These are phyloP conservation scores for Schizophyllum amplum DNA, from an alignment of 1,284 basidiomycete genomes.

Conservation along the genomic window DNA sequence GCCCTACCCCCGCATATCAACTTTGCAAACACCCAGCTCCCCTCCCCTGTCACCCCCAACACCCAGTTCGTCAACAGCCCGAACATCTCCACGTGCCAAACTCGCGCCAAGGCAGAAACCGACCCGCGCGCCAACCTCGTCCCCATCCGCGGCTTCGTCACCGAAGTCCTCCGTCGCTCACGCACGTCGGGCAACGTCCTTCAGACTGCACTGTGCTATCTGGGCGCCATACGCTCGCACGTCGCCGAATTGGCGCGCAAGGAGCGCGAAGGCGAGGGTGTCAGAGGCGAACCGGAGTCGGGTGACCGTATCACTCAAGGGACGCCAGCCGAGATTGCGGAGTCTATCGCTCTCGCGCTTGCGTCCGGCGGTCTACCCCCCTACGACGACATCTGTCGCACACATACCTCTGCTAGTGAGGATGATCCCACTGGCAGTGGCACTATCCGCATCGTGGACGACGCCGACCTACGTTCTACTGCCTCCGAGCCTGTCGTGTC, in stretches of 20 bases:
- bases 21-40: constrained; percentile 34
- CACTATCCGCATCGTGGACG: constrained; percentile 21
- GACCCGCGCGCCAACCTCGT: constrained; percentile 29
- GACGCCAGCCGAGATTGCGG: constrained; percentile 25
- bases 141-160: constrained; percentile 64
- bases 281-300: constrained; percentile 30
- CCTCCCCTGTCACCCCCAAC: constrained; percentile 36
- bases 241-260: constrained; percentile 49
- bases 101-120: constrained; percentile 2
- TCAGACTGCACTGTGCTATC: constrained; percentile 72
- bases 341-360: background rate
- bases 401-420: constrained; percentile 22
- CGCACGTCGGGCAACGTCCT: constrained; percentile 67
- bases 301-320: constrained; percentile 38
- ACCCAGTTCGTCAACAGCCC: constrained; percentile 26
- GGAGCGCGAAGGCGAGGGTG: constrained; percentile 36
- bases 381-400: background rate
- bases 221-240: constrained; percentile 63
- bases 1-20: constrained; percentile 15
- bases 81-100: constrained; percentile 2
- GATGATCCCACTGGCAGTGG: constrained; percentile 29
- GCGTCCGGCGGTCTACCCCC: constrained; percentile 6
- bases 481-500: constrained; percentile 6
- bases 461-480: too few relatives aligned
- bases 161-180: constrained; percentile 69